Percentiles rank a stretch among this genome's conserved stretches.
Conservation (phyloP, 2,329 filamentous ascomycete genomes). For the Macroventuria anomochaeta region DNA sequence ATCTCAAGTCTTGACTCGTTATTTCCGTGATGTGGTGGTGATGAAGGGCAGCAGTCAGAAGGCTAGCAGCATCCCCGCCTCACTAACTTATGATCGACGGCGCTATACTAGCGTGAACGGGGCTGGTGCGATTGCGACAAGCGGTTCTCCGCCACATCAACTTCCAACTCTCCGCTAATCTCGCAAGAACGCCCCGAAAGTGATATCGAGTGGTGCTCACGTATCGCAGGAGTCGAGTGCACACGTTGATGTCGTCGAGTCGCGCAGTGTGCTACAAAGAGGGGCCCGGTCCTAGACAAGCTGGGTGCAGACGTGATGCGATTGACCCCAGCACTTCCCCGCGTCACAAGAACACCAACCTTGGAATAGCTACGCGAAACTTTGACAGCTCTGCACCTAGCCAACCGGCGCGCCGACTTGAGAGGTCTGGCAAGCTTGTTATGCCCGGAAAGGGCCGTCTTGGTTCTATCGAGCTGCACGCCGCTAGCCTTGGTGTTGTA, state of each 20-base stretch:
- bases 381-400: conserved; percentile 19
- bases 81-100: conserved; percentile 11
- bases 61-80: conserved; percentile 1
- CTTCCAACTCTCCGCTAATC: neutral
- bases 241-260: neutral
- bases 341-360: conserved; percentile 29
- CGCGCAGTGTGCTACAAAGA: neutral
- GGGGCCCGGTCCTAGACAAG: neutral
- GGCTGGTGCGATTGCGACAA: neutral
- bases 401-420: conserved; percentile 17
- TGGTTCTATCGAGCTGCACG: conserved; percentile 23
- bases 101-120: neutral
- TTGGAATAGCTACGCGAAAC: conserved; percentile 23
- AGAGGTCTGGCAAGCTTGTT: conserved; percentile 14
- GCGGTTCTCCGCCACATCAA: conserved; percentile 1
- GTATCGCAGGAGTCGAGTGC: neutral
- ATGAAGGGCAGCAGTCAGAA: neutral
- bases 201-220: neutral
- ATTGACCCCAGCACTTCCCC: conserved; percentile 19
- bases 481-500: conserved; percentile 23
- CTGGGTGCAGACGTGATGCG: conserved; percentile 7
- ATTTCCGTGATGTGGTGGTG: conserved; percentile 1
- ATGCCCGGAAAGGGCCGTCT: conserved; percentile 19
- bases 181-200: neutral
- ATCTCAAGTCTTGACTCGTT: neutral